phyloP scores from a whole-genome alignment of 441 rosid species.

The Corymbia calophylla region DNA sequence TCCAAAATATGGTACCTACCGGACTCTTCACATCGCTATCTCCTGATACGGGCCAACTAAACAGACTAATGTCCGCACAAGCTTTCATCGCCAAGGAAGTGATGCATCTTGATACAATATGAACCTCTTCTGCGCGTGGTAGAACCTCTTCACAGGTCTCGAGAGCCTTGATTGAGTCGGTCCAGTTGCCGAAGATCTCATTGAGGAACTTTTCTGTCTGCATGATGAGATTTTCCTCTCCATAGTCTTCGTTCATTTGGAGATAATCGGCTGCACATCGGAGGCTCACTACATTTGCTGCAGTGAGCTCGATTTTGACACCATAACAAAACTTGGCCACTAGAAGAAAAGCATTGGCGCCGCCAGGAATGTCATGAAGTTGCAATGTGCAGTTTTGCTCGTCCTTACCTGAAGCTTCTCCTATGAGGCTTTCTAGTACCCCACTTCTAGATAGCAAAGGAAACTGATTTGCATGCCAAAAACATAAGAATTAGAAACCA shows the following conservation, averaged over 20 bases:
- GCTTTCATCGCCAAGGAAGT: slow-evolving; percentile 72
- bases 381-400: slow-evolving; percentile 38
- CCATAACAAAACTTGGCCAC: slow-evolving; percentile 85
- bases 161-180: slow-evolving; percentile 67
- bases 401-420: slow-evolving; percentile 25
- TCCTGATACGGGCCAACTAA: slow-evolving; percentile 55
- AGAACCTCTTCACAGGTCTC: slow-evolving; percentile 64
- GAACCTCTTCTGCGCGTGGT: slow-evolving; percentile 64
- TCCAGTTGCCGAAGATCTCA: slow-evolving; percentile 59
- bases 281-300: slow-evolving; percentile 56
- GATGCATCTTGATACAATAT: slow-evolving; percentile 74
- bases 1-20: slow-evolving; percentile 47
- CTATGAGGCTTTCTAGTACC: slow-evolving; percentile 45
- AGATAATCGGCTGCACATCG: slow-evolving; percentile 90
- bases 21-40: slow-evolving; percentile 6
- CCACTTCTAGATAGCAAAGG: slow-evolving; percentile 86
- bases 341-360: slow-evolving; percentile 63
- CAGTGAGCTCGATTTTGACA: slow-evolving; percentile 60
- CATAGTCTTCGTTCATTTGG: slow-evolving; percentile 63
- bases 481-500: background rate
- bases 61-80: slow-evolving; percentile 60
- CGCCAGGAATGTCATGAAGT: slow-evolving; percentile 80
- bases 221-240: slow-evolving; percentile 62
- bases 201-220: slow-evolving; percentile 66
- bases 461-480: slow-evolving; percentile 36